Percentiles rank a stretch among this genome's conserved stretches.
Conservation (phyloP, 1,139 yeast species). For the Candida pseudocylindracea region DNA sequence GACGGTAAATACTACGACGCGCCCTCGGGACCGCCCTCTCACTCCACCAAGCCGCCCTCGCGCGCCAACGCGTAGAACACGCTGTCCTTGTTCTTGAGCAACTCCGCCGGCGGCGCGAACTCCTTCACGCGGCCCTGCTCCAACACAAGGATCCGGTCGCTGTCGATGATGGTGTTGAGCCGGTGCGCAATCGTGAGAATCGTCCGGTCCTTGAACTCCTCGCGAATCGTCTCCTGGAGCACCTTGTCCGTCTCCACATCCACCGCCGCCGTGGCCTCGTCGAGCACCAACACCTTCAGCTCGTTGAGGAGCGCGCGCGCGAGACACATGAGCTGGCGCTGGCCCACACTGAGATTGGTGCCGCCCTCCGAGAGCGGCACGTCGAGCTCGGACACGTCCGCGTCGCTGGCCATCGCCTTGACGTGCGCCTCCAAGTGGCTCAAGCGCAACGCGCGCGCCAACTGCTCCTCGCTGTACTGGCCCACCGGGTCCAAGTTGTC, state of each 20-base stretch:
- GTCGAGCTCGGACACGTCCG: constrained; percentile 19
- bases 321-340: constrained; percentile 76
- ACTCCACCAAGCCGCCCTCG: constrained; percentile 33
- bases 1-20: too few species aligned
- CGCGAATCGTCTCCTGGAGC: constrained; percentile 70
- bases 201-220: constrained; percentile 70
- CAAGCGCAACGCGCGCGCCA: constrained; percentile 72
- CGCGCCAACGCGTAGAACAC: constrained; percentile 59
- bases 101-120: constrained; percentile 55
- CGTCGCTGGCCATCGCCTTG: constrained; percentile 24
- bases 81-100: constrained; percentile 45
- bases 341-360: constrained; percentile 73
- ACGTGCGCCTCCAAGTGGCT: constrained; percentile 72
- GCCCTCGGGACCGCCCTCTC: too few species aligned
- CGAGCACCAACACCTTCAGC: constrained; percentile 60
- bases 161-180: constrained; percentile 78
- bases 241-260: constrained; percentile 88
- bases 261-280: constrained; percentile 96
- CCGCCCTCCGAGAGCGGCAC: constrained; percentile 66
- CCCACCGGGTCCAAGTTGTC: constrained; percentile 77
- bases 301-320: constrained; percentile 74
- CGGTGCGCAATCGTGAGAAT: constrained; percentile 92
- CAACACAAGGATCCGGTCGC: constrained; percentile 71
- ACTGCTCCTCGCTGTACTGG: constrained; percentile 43
- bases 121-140: constrained; percentile 76